Evolutionary conservation across 176 grass and related monocot species (phyloP).

Genomic region (Metroxylon sagu): DNA sequence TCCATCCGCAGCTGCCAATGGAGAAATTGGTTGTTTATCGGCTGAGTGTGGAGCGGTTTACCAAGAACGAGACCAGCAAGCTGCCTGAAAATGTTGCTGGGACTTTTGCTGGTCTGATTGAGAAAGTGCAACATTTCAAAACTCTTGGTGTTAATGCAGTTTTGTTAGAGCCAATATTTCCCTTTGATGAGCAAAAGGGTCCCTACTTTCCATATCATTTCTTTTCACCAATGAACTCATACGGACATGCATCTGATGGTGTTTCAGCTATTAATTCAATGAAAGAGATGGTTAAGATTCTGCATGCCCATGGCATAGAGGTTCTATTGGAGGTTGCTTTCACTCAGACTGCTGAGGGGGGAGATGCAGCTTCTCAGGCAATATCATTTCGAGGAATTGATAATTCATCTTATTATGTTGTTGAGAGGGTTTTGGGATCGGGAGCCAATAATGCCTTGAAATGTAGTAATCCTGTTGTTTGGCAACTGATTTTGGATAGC

Average conservation of each 20-base stretch:
- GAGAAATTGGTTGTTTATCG: slow-evolving; percentile 84
- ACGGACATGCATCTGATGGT: slow-evolving; percentile 21
- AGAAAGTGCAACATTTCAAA: slow-evolving; percentile 58
- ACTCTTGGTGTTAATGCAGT: slow-evolving; percentile 71
- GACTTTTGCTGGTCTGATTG: slow-evolving; percentile 47
- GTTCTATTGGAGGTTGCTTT: slow-evolving; percentile 82
- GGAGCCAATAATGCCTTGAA: slow-evolving; percentile 36
- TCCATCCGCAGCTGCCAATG: slow-evolving; percentile 42
- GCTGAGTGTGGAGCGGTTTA: slow-evolving; percentile 60
- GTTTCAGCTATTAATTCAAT: slow-evolving; percentile 51
- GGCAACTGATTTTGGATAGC: slow-evolving; percentile 86
- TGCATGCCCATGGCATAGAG: slow-evolving; percentile 74
- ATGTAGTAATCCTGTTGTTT: slow-evolving; percentile 52
- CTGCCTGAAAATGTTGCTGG: slow-evolving; percentile 26
- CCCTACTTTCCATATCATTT: slow-evolving; percentile 84
- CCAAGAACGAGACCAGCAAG: slow-evolving; percentile 42
- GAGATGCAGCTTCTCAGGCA: slow-evolving; percentile 38
- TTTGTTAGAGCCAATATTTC: slow-evolving; percentile 78
- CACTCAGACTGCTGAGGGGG: slow-evolving; percentile 57
- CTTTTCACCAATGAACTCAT: slow-evolving; percentile 51
- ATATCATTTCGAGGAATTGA: slow-evolving; percentile 73
- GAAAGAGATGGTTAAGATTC: slow-evolving; percentile 83
- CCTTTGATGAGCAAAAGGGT: slow-evolving; percentile 62
- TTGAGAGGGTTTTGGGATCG: slow-evolving; percentile 25
- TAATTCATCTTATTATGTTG: slow-evolving; percentile 57